A percentile compares a stretch with the other conserved stretches of the same genome.
Evolutionary conservation across 495 filamentous ascomycete genomes (phyloP).

Genomic region (Tuber calosporum): DNA sequence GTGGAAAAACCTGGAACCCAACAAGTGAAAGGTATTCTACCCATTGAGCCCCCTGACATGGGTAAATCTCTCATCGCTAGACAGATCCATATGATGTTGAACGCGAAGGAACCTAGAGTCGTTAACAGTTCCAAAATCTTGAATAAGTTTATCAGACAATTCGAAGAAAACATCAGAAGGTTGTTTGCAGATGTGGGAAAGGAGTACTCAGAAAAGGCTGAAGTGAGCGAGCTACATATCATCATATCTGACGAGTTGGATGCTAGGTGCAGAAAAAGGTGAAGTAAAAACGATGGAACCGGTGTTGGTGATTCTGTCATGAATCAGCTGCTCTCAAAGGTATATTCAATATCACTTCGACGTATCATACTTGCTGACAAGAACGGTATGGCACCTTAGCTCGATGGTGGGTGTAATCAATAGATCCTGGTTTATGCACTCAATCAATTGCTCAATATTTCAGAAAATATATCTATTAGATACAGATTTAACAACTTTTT

Average conservation of each 20-base stretch:
- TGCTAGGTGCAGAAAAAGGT: slow-evolving; percentile 97
- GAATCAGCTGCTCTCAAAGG: slow-evolving; percentile 93
- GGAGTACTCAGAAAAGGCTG: slow-evolving; percentile 96
- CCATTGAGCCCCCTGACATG: slow-evolving; percentile 91
- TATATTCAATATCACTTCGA: not conserved
- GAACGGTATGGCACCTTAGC: slow-evolving; percentile 36
- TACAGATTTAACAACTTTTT: too few relatives aligned
- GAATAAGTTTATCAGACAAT: slow-evolving; percentile 96
- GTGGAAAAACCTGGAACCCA: slow-evolving; percentile 91
- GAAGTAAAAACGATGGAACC: slow-evolving; percentile 78
- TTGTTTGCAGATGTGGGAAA: slow-evolving; percentile 96
- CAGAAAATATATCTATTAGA: too few relatives aligned
- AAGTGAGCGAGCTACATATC: slow-evolving; percentile 90
- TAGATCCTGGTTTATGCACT: too few relatives aligned
- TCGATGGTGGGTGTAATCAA: too few relatives aligned
- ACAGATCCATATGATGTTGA: slow-evolving; percentile 97
- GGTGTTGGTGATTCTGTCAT: slow-evolving; percentile 97
- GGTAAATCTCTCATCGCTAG: slow-evolving; percentile 96
- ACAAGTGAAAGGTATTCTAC: slow-evolving; percentile 90
- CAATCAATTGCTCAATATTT: too few relatives aligned
- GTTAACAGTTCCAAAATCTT: slow-evolving; percentile 97
- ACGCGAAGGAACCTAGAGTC: slow-evolving; percentile 89
- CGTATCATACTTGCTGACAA: slow-evolving; percentile 14
- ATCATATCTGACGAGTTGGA: slow-evolving; percentile 99
- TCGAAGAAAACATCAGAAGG: slow-evolving; percentile 96